phyloP scores from a whole-genome alignment of 192 early-diverging fungal genomes.

The Hyaloraphidium curvatum region DNA sequence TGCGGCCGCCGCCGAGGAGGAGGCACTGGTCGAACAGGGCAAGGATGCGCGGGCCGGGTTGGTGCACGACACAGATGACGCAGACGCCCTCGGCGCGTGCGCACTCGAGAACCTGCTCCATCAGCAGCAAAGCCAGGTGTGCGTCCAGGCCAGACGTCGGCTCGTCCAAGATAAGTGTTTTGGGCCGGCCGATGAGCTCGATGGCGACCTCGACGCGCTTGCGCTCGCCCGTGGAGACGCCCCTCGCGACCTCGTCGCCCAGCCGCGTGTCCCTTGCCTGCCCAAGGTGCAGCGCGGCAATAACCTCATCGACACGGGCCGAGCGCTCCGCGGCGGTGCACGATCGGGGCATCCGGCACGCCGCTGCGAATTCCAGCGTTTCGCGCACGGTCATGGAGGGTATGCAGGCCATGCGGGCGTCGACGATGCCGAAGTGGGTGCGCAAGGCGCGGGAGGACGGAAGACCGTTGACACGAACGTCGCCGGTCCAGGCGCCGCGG shows the following conservation, averaged over 20 bases:
- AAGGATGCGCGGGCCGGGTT: background rate
- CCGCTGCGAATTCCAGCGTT: constrained; percentile 59
- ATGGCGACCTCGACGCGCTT: constrained; percentile 5
- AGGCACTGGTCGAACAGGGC: background rate
- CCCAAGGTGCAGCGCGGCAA: too few relatives aligned
- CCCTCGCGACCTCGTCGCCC: constrained; percentile 52
- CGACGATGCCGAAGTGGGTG: too few relatives aligned
- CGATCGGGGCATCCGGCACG: too few relatives aligned
- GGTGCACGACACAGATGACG: too few relatives aligned
- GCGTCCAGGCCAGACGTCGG: constrained; percentile 4
- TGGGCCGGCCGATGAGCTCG: background rate
- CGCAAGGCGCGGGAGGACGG: too few relatives aligned
- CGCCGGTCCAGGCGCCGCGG: too few relatives aligned
- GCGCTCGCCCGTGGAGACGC: constrained; percentile 12
- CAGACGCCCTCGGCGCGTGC: too few relatives aligned
- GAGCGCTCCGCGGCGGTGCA: too few relatives aligned
- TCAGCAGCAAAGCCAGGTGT: background rate
- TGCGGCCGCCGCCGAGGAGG: constrained; percentile 30
- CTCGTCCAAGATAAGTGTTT: constrained; percentile 5
- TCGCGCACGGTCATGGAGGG: constrained; percentile 44
- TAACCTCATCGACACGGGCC: too few relatives aligned
- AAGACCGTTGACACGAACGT: too few relatives aligned
- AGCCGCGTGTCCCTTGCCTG: constrained; percentile 24
- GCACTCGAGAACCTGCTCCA: too few relatives aligned
- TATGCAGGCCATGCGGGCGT: too few relatives aligned